These are phyloP conservation scores for Cucumis sativus DNA, from an alignment of 306 rosid genomes.

Conservation along the genomic window DNA sequence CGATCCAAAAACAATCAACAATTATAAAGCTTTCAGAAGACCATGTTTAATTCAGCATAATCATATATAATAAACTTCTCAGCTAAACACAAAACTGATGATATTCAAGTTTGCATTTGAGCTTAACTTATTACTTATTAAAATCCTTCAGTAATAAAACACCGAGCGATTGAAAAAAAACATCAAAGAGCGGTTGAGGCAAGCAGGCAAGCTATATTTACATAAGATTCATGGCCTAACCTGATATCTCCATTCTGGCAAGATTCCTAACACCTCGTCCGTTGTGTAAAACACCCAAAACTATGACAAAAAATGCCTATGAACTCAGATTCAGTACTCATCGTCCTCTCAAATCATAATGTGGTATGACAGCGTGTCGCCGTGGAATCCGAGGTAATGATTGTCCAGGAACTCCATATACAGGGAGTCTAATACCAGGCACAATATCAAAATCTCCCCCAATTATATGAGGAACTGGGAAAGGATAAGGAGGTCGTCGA, in stretches of 20 bases:
- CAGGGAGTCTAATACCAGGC: conserved; percentile 14
- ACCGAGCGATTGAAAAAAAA: background rate
- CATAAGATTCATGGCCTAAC: background rate
- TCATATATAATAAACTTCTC: background rate
- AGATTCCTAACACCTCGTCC: background rate
- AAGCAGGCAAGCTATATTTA: background rate
- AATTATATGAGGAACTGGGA: conserved; percentile 13
- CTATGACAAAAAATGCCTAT: background rate
- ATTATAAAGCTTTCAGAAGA: background rate
- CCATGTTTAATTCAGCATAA: background rate
- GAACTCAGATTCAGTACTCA: background rate
- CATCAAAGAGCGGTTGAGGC: background rate
- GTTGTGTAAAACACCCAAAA: background rate
- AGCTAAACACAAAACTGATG: background rate
- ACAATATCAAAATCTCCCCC: conserved; percentile 34
- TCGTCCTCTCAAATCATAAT: background rate
- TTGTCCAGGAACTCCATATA: conserved; percentile 5
- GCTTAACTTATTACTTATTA: background rate
- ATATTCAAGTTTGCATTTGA: background rate
- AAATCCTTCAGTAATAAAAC: background rate
- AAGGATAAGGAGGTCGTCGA: conserved; percentile 9
- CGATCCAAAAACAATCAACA: background rate
- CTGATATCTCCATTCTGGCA: background rate
- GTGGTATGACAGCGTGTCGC: background rate
- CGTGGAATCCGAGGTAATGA: background rate